Conservation (phyloP, 2,329 filamentous ascomycete genomes). For the Diaporthe humulicola region DNA sequence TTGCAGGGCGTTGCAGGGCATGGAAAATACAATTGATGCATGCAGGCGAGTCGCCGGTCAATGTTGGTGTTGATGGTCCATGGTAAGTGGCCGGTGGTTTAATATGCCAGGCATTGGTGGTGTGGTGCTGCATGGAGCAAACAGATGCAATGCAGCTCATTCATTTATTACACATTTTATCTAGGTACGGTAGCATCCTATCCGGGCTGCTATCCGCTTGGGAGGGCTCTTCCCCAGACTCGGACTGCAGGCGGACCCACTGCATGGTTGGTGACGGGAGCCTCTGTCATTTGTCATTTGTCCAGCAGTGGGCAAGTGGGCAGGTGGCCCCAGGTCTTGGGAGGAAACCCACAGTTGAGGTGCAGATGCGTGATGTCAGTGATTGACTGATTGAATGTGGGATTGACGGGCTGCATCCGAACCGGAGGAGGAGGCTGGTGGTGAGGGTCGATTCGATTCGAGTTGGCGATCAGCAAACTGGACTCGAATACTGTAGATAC, state of each 20-base stretch:
- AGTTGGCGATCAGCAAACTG: conserved; percentile 2
- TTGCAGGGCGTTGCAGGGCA: no score
- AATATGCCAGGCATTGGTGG: background rate
- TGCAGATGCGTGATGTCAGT: conserved; percentile 26
- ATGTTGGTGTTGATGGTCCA: background rate
- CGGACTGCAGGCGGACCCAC: conserved; percentile 16
- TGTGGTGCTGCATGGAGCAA: background rate
- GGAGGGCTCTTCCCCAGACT: conserved; percentile 21
- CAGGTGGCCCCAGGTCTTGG: conserved; percentile 1
- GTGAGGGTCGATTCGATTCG: background rate
- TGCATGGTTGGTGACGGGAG: conserved; percentile 2
- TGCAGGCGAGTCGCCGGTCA: background rate
- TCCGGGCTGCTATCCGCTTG: conserved; percentile 28
- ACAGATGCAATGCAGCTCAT: background rate
- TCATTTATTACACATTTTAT: background rate
- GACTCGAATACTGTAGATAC: background rate
- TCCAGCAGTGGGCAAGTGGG: background rate
- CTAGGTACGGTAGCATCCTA: conserved; percentile 4
- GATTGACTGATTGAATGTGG: background rate
- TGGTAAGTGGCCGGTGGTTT: background rate
- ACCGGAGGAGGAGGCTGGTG: conserved; percentile 4
- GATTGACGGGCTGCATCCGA: conserved; percentile 22
- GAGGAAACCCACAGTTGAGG: background rate
- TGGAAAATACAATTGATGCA: background rate
- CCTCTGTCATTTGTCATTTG: conserved; percentile 20